Conservation (phyloP, 768 basidiomycete species). For the Pleurotus tuber-regium region DNA sequence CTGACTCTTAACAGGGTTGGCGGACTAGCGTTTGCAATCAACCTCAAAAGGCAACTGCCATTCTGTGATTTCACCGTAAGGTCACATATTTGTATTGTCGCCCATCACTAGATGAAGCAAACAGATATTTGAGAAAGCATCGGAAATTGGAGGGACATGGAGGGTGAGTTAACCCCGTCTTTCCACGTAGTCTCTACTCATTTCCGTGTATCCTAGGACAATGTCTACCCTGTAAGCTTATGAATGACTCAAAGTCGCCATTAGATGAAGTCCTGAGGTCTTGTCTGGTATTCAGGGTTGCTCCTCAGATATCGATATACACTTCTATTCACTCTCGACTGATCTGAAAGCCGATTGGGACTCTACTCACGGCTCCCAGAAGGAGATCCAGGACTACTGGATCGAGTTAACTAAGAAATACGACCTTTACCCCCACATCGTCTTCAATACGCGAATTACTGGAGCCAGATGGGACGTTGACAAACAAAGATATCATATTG, state of each 20-base stretch:
- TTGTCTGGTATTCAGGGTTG: conserved; percentile 35
- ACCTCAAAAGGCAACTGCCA: conserved; percentile 34
- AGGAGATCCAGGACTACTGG: conserved; percentile 45
- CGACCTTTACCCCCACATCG: conserved; percentile 35
- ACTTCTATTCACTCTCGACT: conserved; percentile 46
- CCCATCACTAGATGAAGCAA: neutral
- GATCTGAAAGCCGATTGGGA: conserved; percentile 47
- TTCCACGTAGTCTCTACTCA: neutral
- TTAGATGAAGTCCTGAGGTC: neutral
- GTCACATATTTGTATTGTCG: neutral
- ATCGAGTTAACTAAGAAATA: conserved; percentile 38
- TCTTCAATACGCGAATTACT: conserved; percentile 42
- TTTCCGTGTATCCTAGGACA: conserved; percentile 20
- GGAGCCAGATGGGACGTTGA: conserved; percentile 42
- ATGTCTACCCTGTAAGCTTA: conserved; percentile 21
- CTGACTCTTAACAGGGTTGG: conserved; percentile 28
- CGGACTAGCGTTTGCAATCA: conserved; percentile 41
- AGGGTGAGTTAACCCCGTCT: conserved; percentile 30
- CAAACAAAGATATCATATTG: conserved; percentile 36
- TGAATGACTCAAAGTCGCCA: neutral
- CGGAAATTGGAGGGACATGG: conserved; percentile 51
- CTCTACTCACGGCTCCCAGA: conserved; percentile 37
- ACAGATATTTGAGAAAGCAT: conserved; percentile 46
- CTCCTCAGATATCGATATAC: conserved; percentile 39
- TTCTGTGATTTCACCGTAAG: conserved; percentile 40